Conservation (phyloP, 805 yeast genomes). For the Yarrowia sp. region DNA sequence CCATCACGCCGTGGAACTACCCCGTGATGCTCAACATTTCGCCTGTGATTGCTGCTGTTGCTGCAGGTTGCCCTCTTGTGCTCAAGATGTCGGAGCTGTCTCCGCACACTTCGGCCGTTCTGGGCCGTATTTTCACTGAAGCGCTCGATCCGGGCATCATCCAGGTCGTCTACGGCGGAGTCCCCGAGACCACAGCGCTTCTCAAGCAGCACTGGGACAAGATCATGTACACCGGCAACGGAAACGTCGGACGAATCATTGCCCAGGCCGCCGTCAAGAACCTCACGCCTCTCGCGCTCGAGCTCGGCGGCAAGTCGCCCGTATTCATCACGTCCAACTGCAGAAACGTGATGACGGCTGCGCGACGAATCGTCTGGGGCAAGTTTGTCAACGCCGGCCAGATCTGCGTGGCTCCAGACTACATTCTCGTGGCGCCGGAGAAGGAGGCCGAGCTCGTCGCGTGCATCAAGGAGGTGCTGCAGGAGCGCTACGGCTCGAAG, state of each 20-base stretch:
- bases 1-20: constrained; percentile 76
- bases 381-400: constrained; percentile 84
- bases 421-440: constrained; percentile 60
- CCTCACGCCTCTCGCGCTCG: constrained; percentile 76
- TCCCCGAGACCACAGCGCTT: constrained; percentile 58
- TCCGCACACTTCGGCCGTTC: constrained; percentile 55
- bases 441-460: constrained; percentile 53
- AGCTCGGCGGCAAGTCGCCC: constrained; percentile 92
- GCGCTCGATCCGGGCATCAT: constrained; percentile 57
- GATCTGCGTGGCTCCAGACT: constrained; percentile 88
- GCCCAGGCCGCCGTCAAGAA: constrained; percentile 78
- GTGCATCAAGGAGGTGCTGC: constrained; percentile 43
- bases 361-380: constrained; percentile 79
- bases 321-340: constrained; percentile 43
- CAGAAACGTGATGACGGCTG: constrained; percentile 36
- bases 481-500: constrained; percentile 43
- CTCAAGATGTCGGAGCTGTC: constrained; percentile 71
- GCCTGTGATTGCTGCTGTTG: constrained; percentile 74
- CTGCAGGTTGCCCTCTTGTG: constrained; percentile 78
- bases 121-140: constrained; percentile 53
- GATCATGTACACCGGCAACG: constrained; percentile 83
- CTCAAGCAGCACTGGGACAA: constrained; percentile 69
- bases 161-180: constrained; percentile 68
- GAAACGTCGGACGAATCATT: constrained; percentile 70
- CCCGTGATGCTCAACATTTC: constrained; percentile 62